Evolutionary conservation across 768 basidiomycete genomes (phyloP).

Genomic region (Lentinula aciculospora): DNA sequence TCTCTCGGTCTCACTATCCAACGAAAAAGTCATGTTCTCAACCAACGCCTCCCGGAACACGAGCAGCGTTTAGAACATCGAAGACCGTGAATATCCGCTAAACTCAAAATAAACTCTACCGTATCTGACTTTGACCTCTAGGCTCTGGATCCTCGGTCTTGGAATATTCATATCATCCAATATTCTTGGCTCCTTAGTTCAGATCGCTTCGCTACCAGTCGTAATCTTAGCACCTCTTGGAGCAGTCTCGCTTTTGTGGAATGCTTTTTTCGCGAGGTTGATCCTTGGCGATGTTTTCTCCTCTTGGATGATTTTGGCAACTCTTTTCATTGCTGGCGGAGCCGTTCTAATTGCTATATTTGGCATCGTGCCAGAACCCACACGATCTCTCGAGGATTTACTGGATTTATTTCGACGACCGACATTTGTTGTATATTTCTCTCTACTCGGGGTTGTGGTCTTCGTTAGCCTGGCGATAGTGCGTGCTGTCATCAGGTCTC

Average conservation of each 20-base stretch:
- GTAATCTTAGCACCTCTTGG: constrained; percentile 93
- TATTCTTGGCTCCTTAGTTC: constrained; percentile 81
- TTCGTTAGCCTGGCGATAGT: constrained; percentile 59
- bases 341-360: constrained; percentile 88
- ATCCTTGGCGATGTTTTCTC: constrained; percentile 85
- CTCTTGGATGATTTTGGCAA: constrained; percentile 80
- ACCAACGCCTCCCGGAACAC: constrained; percentile 63
- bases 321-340: constrained; percentile 80
- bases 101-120: not conserved
- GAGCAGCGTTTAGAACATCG: constrained; percentile 66
- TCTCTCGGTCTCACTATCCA: constrained; percentile 89
- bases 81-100: constrained; percentile 53
- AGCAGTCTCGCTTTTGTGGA: constrained; percentile 90
- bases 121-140: constrained; percentile 20
- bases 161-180: constrained; percentile 85
- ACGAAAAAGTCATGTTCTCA: constrained; percentile 86
- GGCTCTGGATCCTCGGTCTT: constrained; percentile 86
- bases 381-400: constrained; percentile 82
- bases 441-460: constrained; percentile 57
- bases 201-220: constrained; percentile 90
- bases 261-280: constrained; percentile 84
- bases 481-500: constrained; percentile 21
- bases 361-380: constrained; percentile 86
- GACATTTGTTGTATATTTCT: constrained; percentile 79
- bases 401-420: constrained; percentile 69